Evolutionary conservation across 139 green algal species (phyloP).

Genomic region (Ostreobium quekettii): DNA sequence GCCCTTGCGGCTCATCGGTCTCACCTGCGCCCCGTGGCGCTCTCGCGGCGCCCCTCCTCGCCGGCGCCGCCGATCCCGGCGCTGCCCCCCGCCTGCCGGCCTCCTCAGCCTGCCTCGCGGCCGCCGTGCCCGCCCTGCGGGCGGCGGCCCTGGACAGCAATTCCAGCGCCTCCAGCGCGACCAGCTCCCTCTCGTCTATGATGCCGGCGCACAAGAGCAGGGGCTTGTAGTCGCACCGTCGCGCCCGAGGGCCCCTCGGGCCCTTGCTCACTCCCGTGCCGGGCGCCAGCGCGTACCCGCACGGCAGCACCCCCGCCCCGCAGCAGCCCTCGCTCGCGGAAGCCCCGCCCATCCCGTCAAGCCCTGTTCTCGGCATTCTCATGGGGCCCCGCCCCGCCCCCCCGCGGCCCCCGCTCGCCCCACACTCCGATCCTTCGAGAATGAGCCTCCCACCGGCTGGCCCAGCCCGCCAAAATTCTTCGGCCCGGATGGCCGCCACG

Average conservation of each 20-base stretch:
- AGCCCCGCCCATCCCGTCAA: neutral
- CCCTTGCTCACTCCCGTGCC: neutral
- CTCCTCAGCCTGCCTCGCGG: too few species aligned
- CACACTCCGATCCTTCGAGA: neutral
- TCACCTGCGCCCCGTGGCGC: too few species aligned
- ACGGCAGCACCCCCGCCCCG: neutral
- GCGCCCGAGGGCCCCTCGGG: too few species aligned
- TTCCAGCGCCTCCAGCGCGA: neutral
- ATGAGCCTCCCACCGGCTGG: neutral
- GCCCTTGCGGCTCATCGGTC: too few species aligned
- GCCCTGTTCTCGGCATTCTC: neutral
- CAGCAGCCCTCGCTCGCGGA: neutral
- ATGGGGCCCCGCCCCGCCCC: neutral
- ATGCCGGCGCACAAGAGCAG: neutral
- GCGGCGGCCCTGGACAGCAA: neutral
- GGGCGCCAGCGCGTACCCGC: neutral
- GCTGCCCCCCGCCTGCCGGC: too few species aligned
- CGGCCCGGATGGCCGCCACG: too few species aligned
- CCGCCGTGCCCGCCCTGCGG: too few species aligned
- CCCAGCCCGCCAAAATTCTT: too few species aligned
- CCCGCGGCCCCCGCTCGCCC: neutral
- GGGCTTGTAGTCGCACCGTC: neutral
- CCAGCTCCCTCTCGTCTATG: neutral
- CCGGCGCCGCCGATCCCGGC: too few species aligned
- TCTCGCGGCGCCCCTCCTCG: too few species aligned